Percentiles rank a stretch among this genome's conserved stretches.
These are phyloP conservation scores for Hericium coralloides DNA, from an alignment of 768 basidiomycete species.

Conservation along the genomic window DNA sequence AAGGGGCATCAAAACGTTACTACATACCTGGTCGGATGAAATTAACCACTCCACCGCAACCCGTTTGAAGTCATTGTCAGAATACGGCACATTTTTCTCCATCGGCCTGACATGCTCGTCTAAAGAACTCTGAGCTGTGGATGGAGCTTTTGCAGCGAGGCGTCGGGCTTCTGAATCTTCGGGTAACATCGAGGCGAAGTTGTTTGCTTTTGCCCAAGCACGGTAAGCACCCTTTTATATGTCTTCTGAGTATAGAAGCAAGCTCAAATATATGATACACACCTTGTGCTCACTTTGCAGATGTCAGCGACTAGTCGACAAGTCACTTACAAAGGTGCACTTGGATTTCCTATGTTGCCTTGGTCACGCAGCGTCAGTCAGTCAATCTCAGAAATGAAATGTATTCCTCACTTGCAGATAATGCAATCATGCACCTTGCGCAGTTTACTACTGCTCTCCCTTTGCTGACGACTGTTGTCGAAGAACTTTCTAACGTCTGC, in stretches of 20 bases:
- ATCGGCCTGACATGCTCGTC: not conserved
- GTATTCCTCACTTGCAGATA: no score
- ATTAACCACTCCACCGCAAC: not conserved
- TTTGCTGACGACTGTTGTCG: no score
- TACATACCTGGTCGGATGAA: not conserved
- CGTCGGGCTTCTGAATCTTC: not conserved
- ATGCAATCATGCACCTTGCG: no score
- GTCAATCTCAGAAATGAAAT: no score
- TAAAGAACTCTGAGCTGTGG: not conserved
- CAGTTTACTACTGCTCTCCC: no score
- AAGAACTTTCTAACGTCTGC: no score
- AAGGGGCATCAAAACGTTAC: not conserved
- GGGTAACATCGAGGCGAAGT: not conserved
- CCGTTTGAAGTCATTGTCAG: not conserved
- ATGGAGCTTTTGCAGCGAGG: no score
- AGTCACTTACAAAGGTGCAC: no score
- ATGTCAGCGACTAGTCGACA: not conserved
- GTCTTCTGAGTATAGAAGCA: not conserved
- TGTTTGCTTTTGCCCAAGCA: not conserved
- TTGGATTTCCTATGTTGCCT: no score
- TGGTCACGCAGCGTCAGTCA: no score
- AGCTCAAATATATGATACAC: not conserved
- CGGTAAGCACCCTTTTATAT: not conserved
- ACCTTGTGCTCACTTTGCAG: not conserved
- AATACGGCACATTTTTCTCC: not conserved